These are phyloP conservation scores for Luffa aegyptiaca DNA, from an alignment of 306 rosid species.

Conservation along the genomic window DNA sequence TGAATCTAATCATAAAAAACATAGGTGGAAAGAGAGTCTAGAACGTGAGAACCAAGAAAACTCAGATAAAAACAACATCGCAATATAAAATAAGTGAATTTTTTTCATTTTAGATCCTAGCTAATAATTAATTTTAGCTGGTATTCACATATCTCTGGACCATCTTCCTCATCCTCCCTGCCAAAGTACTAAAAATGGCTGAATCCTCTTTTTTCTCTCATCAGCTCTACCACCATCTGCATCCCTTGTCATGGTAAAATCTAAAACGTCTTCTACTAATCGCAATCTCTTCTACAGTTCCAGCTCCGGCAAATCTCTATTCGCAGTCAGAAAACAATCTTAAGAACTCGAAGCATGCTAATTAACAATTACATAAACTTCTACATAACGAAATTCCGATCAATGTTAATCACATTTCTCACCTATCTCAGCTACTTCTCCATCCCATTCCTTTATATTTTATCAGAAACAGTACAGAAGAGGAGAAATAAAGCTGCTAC, in stretches of 20 bases:
- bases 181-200: neutral
- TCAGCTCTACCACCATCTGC: neutral
- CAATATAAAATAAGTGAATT: neutral
- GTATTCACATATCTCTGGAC: neutral
- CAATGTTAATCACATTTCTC: neutral
- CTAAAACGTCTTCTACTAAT: neutral
- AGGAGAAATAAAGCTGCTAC: neutral
- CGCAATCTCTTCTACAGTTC: neutral
- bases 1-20: neutral
- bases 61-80: neutral
- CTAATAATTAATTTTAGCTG: neutral
- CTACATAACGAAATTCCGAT: neutral
- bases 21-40: neutral
- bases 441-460: neutral
- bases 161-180: neutral
- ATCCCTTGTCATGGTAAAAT: neutral
- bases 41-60: neutral
- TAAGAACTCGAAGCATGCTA: neutral
- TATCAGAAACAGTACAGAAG: neutral
- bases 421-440: neutral
- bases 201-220: neutral
- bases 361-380: neutral
- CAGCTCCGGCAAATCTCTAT: neutral
- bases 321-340: neutral
- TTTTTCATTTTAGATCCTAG: neutral